These are phyloP conservation scores for Coniochaeta ligniaria DNA, from an alignment of 2,329 filamentous ascomycete genomes.

Conservation along the genomic window DNA sequence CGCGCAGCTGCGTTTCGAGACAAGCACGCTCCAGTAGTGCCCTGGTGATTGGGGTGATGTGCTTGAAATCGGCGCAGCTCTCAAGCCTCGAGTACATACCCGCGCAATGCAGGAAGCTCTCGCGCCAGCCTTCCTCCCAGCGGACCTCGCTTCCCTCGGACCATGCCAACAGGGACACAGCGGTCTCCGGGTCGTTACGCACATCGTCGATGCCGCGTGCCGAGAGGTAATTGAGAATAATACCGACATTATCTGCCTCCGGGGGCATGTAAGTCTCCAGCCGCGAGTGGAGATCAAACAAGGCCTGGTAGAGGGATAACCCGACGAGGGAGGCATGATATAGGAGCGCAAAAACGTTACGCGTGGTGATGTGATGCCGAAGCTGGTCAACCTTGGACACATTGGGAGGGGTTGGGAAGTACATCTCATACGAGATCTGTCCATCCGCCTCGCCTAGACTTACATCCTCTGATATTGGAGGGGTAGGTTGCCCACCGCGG, in stretches of 20 bases:
- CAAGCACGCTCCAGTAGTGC: slow-evolving; percentile 55
- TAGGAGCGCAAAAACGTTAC: slow-evolving; percentile 62
- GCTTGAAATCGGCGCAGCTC: slow-evolving; percentile 45
- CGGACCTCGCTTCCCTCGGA: slow-evolving; percentile 53
- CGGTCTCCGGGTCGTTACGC: slow-evolving; percentile 50
- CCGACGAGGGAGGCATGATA: slow-evolving; percentile 60
- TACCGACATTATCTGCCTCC: slow-evolving; percentile 48
- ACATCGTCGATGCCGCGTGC: slow-evolving; percentile 57
- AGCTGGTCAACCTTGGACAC: slow-evolving; percentile 39
- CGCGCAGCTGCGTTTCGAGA: slow-evolving; percentile 53
- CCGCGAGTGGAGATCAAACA: slow-evolving; percentile 54
- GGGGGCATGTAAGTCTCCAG: slow-evolving; percentile 52
- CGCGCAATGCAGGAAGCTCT: slow-evolving; percentile 59
- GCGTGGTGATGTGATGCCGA: slow-evolving; percentile 56
- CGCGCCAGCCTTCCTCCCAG: slow-evolving; percentile 61
- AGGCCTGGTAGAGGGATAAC: slow-evolving; percentile 52
- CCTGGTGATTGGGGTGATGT: slow-evolving; percentile 53
- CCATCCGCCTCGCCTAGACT: slow-evolving; percentile 39
- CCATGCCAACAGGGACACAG: slow-evolving; percentile 58
- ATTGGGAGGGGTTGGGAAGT: slow-evolving; percentile 50
- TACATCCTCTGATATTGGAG: slow-evolving; percentile 36
- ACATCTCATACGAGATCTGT: slow-evolving; percentile 54
- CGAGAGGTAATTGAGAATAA: slow-evolving; percentile 54
- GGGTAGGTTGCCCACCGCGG: slow-evolving; percentile 29
- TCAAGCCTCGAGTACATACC: slow-evolving; percentile 55